Percentiles rank a stretch among this genome's conserved stretches.
These are phyloP conservation scores for Neofusicoccum parvum DNA, from an alignment of 2,329 filamentous ascomycete species.

Conservation along the genomic window DNA sequence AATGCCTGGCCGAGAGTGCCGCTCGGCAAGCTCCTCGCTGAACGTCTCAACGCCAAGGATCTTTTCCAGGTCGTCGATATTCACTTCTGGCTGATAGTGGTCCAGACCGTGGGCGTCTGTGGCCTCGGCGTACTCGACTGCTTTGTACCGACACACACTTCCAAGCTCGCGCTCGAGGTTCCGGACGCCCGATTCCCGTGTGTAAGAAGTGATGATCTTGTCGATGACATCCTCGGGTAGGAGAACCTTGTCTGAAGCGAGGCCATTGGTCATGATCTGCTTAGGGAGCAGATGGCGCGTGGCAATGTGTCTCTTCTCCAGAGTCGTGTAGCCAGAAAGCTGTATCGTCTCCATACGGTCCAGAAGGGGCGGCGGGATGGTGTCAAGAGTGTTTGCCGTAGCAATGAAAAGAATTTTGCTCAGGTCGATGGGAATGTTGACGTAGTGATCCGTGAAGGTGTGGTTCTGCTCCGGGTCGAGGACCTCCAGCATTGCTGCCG, in stretches of 20 bases:
- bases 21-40: constrained; percentile 93
- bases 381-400: constrained; percentile 92
- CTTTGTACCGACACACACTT: constrained; percentile 90
- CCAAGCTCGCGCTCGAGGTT: constrained; percentile 96
- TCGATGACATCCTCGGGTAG: constrained; percentile 84
- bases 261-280: constrained; percentile 87
- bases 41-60: constrained; percentile 93
- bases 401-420: constrained; percentile 98
- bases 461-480: constrained; percentile 97
- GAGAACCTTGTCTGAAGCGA: constrained; percentile 72
- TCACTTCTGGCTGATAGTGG: constrained; percentile 73
- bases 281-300: constrained; percentile 93
- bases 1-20: constrained; percentile 77
- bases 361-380: constrained; percentile 88
- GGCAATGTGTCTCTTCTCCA: constrained; percentile 96
- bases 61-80: constrained; percentile 78
- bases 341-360: constrained; percentile 97
- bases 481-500: constrained; percentile 96
- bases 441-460: constrained; percentile 92
- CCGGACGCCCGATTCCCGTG: constrained; percentile 91
- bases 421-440: constrained; percentile 92
- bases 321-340: constrained; percentile 90
- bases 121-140: constrained; percentile 90
- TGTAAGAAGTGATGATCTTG: constrained; percentile 95
- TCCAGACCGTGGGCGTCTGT: constrained; percentile 68